A percentile compares a stretch with the other conserved stretches of the same genome.
Evolutionary conservation across 2,329 filamentous ascomycete genomes (phyloP).

Genomic region (Diaporthe destruens): DNA sequence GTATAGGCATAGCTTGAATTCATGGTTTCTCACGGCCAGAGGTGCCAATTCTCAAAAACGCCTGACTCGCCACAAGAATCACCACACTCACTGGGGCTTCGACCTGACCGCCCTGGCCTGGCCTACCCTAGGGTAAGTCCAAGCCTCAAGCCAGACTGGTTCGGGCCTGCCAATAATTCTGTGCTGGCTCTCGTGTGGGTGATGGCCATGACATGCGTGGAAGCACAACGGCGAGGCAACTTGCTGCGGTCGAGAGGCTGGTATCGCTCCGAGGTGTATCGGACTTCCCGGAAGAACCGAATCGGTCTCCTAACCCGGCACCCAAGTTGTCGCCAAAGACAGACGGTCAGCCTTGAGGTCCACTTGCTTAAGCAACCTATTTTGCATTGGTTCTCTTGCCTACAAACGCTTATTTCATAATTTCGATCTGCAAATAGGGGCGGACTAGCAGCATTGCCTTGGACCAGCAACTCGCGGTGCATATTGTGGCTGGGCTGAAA

Average conservation of each 20-base stretch:
- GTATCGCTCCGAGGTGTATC: neutral
- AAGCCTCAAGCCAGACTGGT: conserved; percentile 7
- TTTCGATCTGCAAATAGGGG: too few relatives aligned
- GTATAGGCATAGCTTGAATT: neutral
- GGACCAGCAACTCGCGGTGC: too few relatives aligned
- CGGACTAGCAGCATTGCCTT: too few relatives aligned
- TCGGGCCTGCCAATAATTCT: conserved; percentile 6
- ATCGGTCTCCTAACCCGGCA: too few relatives aligned
- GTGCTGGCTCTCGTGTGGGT: neutral
- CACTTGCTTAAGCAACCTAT: neutral
- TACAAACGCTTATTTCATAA: too few relatives aligned
- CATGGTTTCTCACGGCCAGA: neutral
- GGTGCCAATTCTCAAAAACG: neutral
- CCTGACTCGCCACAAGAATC: conserved; percentile 13
- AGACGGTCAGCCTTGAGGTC: too few relatives aligned
- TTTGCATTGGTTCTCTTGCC: neutral
- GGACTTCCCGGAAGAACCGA: neutral
- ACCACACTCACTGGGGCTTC: neutral
- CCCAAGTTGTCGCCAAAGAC: neutral
- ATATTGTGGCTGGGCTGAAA: too few relatives aligned
- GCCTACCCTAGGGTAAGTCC: neutral
- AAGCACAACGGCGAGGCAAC: neutral
- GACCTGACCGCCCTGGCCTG: neutral
- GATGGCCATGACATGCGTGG: conserved; percentile 3
- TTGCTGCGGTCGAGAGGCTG: neutral